Base-by-base conservation (phyloP, 2,329 filamentous ascomycete genomes). In the Trichoderma atroviride region DNA sequence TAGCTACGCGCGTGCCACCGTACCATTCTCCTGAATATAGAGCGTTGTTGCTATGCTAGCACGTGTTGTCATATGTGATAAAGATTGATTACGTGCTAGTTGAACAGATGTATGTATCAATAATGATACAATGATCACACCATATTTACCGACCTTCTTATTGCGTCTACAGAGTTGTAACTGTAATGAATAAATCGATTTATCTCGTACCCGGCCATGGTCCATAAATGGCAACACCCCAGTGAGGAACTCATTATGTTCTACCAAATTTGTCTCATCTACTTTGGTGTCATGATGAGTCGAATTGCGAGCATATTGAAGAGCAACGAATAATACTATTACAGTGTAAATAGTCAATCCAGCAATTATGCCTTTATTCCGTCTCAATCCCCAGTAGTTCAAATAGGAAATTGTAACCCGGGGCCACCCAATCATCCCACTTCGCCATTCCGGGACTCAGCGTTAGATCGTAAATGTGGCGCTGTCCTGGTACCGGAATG, bases 401-500 rank as follows among this genome's bases (percentile, higher is more conserved):
- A 58, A 72, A 50, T n/a, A 72, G 31, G 57, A 72, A 73, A 14
- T 70, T 70, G 65, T 74, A 74, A 4, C 71, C 71, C 0, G 72
- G 73, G 6, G 69, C 72, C 29, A 74, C 56, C 29, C 69, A 43
- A 6, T 60, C 27, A 3, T 70, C 68, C 73, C 73, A 74, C 9
- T 66, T 66, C 13, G 73, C 35, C 16, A 71, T 72, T 9, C 71
- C 73, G 7, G 72, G 70, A 1, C 56, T 61, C 35, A 72, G 59
- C 1, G 67, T 63, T 24, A 74, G 69, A 35, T 74, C 73, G 40
- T 71, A 74, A 33, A 74, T 73, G 60, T 74, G 73, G 47, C 63
- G 71, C 19, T 69, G 71, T 2, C 71, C 71, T 7, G 69, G 69
- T 14, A 73, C 70, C 16, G 65, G 60, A 50, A 72, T 35, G 60